These are phyloP conservation scores for Pestalotiopsis sp. DNA, from an alignment of 2,329 filamentous ascomycete genomes.

Conservation along the genomic window DNA sequence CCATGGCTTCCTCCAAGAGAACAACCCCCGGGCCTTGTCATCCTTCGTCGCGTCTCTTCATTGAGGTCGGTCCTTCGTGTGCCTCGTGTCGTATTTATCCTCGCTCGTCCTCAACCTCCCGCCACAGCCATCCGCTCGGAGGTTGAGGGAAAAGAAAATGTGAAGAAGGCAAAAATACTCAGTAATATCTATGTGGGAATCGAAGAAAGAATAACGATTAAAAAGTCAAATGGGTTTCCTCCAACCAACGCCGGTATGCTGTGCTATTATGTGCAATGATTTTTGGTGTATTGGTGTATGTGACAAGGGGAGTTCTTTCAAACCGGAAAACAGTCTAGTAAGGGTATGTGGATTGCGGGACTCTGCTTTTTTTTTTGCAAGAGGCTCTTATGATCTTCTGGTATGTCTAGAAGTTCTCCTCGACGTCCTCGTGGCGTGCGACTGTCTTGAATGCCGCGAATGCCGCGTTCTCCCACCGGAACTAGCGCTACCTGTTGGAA, in stretches of 20 bases:
- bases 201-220: not conserved
- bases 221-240: not conserved
- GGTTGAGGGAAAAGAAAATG: not conserved
- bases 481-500: slow-evolving; percentile 46
- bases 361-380: not conserved
- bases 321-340: not conserved
- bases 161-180: not conserved
- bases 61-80: not conserved
- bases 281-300: not conserved
- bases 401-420: slow-evolving; percentile 23
- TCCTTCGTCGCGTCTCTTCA: too few species aligned
- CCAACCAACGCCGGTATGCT: slow-evolving; percentile 3
- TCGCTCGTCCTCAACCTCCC: not conserved
- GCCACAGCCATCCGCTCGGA: not conserved
- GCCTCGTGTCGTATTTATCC: not conserved
- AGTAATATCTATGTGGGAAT: slow-evolving; percentile 1
- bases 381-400: slow-evolving; percentile 12
- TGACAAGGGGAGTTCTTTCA: not conserved
- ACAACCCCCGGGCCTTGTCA: too few species aligned
- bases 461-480: slow-evolving; percentile 45
- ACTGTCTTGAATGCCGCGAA: slow-evolving; percentile 34
- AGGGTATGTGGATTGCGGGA: not conserved
- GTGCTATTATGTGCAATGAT: not conserved
- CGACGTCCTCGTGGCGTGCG: slow-evolving; percentile 26
- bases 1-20: not conserved